Conservation (phyloP, 768 basidiomycete genomes). For the Lepiota brunneoincarnata region DNA sequence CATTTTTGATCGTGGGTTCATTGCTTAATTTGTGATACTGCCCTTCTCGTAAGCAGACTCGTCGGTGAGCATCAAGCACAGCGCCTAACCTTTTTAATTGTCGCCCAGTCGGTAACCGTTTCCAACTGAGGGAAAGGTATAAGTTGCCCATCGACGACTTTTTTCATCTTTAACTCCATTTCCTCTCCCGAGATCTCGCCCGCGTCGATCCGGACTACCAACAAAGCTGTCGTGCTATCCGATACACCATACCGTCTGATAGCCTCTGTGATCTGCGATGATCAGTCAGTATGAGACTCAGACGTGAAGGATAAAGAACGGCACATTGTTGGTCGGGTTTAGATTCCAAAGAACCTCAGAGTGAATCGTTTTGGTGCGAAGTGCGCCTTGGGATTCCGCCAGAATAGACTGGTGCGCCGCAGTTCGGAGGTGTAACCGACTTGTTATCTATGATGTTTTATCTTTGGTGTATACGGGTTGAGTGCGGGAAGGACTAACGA, state of each 20-base stretch:
- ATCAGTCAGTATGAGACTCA: not conserved
- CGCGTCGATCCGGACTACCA: conserved; percentile 68
- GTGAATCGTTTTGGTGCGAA: conserved; percentile 68
- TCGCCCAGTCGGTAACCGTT: conserved; percentile 63
- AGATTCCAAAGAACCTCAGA: conserved; percentile 89
- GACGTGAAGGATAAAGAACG: not conserved
- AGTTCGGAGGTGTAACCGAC: conserved; percentile 75
- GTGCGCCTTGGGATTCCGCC: conserved; percentile 50
- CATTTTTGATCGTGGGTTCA: conserved; percentile 40
- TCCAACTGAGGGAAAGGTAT: conserved; percentile 43
- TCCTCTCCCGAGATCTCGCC: conserved; percentile 29
- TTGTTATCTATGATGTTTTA: conserved; percentile 64
- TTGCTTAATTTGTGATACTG: conserved; percentile 71
- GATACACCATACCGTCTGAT: conserved; percentile 85
- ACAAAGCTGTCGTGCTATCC: conserved; percentile 55
- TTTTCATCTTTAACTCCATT: conserved; percentile 53
- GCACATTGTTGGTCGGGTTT: conserved; percentile 84
- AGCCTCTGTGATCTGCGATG: conserved; percentile 77
- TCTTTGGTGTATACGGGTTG: not conserved
- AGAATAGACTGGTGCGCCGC: conserved; percentile 83
- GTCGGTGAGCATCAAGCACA: not conserved
- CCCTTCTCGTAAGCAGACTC: conserved; percentile 3
- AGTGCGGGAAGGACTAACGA: conserved; percentile 48
- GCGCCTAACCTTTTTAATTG: conserved; percentile 66
- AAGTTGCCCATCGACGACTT: conserved; percentile 56